These are phyloP conservation scores for Begonia masoniana DNA, from an alignment of 306 rosid species.

Conservation along the genomic window DNA sequence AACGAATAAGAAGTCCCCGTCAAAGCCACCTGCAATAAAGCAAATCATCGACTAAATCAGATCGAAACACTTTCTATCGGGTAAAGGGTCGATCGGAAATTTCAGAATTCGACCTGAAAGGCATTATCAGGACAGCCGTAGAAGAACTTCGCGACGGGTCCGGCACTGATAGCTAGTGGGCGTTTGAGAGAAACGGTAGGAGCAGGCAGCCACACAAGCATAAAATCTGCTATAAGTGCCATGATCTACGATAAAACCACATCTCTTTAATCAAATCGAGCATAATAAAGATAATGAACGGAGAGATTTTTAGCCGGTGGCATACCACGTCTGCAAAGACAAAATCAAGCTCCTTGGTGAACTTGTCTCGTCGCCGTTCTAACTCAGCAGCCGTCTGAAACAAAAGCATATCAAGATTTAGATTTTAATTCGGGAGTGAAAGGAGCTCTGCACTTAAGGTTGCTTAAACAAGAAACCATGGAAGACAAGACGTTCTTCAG, in stretches of 20 bases:
- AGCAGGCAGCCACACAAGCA: conserved; percentile 61
- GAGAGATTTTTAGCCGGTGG: not conserved
- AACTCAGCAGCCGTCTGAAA: conserved; percentile 37
- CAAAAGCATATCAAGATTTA: not conserved
- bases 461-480: too few species aligned
- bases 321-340: conserved; percentile 40
- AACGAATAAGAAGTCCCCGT: conserved; percentile 28
- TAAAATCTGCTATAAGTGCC: conserved; percentile 44
- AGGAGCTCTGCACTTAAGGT: too few species aligned
- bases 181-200: conserved; percentile 77
- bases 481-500: too few species aligned
- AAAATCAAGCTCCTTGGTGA: conserved; percentile 38
- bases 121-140: conserved; percentile 94
- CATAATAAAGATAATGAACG: not conserved
- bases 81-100: not conserved
- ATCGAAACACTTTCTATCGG: too few species aligned
- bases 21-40: conserved; percentile 28
- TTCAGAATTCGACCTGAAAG: conserved; percentile 45
- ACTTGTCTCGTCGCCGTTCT: conserved; percentile 34
- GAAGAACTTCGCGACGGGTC: conserved; percentile 69
- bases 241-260: conserved; percentile 21
- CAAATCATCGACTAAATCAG: not conserved
- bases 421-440: too few species aligned
- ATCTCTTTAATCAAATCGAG: not conserved
- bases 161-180: conserved; percentile 56